Percentiles rank a stretch among this genome's conserved stretches.
phyloP scores from a whole-genome alignment of 2,329 filamentous ascomycete genomes.

The Pezicula rhizophila region DNA sequence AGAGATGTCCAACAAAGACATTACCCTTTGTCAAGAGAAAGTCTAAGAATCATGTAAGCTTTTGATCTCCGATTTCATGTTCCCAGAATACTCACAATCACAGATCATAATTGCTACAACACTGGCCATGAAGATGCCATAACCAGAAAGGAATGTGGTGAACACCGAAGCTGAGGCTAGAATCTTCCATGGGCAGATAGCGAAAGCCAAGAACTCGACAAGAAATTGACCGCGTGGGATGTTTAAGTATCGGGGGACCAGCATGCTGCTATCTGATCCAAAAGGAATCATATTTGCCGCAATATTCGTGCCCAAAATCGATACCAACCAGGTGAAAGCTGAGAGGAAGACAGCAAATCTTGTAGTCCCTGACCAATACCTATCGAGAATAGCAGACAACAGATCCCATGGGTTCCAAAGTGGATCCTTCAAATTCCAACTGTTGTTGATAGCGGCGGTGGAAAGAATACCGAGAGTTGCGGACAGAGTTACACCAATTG shows the following conservation, averaged over 20 bases:
- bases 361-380: slow-evolving; percentile 30
- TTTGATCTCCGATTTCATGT: not conserved
- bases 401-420: slow-evolving; percentile 42
- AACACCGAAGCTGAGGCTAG: slow-evolving; percentile 50
- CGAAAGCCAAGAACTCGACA: slow-evolving; percentile 45
- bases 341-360: slow-evolving; percentile 38
- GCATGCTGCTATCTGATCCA: slow-evolving; percentile 47
- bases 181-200: slow-evolving; percentile 61
- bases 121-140: slow-evolving; percentile 54
- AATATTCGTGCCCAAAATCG: slow-evolving; percentile 49
- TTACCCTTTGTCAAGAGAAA: slow-evolving; percentile 31
- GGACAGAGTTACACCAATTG: slow-evolving; percentile 34
- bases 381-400: slow-evolving; percentile 32
- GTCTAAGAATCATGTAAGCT: slow-evolving; percentile 27
- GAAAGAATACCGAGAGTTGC: slow-evolving; percentile 38
- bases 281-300: slow-evolving; percentile 49
- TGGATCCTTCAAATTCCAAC: slow-evolving; percentile 27
- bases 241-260: slow-evolving; percentile 48
- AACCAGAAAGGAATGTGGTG: slow-evolving; percentile 59
- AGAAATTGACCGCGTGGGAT: slow-evolving; percentile 49
- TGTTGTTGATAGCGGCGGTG: slow-evolving; percentile 37
- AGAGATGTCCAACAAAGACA: slow-evolving; percentile 28
- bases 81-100: slow-evolving; percentile 16
- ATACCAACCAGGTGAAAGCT: slow-evolving; percentile 46
- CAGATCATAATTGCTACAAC: slow-evolving; percentile 23